A percentile compares a stretch with the other conserved stretches of the same genome.
phyloP scores from a whole-genome alignment of 257 asterid genomes.

The Rehmannia glutinosa region DNA sequence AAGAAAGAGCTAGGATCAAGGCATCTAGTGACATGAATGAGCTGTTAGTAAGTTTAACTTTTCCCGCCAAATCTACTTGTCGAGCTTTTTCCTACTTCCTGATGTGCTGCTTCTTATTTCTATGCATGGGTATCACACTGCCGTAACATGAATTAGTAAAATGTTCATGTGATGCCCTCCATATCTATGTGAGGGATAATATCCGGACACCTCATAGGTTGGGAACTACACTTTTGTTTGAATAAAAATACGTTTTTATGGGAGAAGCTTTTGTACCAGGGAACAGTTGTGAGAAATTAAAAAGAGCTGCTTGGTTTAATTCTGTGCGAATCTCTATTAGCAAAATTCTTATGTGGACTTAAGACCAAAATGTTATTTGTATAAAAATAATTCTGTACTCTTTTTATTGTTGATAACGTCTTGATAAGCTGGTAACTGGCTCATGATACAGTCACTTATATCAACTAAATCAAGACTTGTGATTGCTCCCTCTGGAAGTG shows the following conservation, averaged over 20 bases:
- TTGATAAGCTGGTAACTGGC: slow-evolving; percentile 13
- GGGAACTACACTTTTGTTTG: neutral
- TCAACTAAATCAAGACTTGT: slow-evolving; percentile 90
- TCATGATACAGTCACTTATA: slow-evolving; percentile 77
- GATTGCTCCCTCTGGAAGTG: slow-evolving; percentile 73
- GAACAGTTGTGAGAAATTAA: neutral
- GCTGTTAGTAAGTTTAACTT: slow-evolving; percentile 59
- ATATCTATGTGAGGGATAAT: neutral
- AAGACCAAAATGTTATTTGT: neutral
- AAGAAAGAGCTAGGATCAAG: slow-evolving; percentile 91
- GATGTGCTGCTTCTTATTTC: neutral
- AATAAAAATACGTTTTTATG: neutral
- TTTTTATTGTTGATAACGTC: slow-evolving; percentile 6
- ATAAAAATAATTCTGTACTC: neutral
- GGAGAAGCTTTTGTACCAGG: neutral
- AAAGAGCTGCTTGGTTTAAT: neutral
- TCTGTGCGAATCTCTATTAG: neutral
- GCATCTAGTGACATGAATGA: slow-evolving; percentile 99
- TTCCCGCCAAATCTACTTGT: slow-evolving; percentile 2
- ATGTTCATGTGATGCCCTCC: neutral
- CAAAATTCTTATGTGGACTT: neutral
- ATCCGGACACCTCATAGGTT: neutral
- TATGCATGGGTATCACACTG: slow-evolving; percentile 8
- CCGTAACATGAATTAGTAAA: neutral
- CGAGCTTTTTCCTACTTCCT: slow-evolving; percentile 13